Evolutionary conservation across 148 eudicot genomes (phyloP), one percentile per base, ranked within the genome.

Genomic region (Fagopyrum tataricum): DNA sequence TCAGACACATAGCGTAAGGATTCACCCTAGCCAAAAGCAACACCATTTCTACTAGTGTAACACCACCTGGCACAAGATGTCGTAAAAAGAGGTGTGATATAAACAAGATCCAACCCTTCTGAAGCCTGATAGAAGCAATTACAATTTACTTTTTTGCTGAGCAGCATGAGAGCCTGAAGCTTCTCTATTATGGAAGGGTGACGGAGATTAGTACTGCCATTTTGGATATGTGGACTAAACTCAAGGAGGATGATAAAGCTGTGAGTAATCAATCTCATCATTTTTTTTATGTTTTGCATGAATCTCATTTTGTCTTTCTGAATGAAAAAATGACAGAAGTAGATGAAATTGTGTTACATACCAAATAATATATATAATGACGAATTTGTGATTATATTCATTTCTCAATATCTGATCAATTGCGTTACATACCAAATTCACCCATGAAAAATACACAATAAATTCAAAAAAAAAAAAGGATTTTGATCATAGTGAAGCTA

Each of bases 81-180:
- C 88, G 90, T 53, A 85, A 91, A 44, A 78, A 75, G 72, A 74
- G 81, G 67, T 77, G 81, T 31, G 98, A 95, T 82, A 85, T 90
- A 15, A 85, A 80, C 67, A 91, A 72, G 97, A 95, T 67, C 98
- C 98, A n/a, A 83, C 89, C 66, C 97, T 87, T 78, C 97, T 97
- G 4, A 95, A 95, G 82, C 96, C 97, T 18, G 91, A 91, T 61
- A 84, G 97, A 75, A 95, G 98, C 23, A 96, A 97, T 40, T 95
- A 95, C 77, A 95, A 91, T 68, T n/a, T 91, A 91, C 81, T 95
- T 95, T 82, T 94, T 95, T 74, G 84, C 96, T 1, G 98, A 95
- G 82, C 97, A 95, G 75, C 97, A 95, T 58, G 90, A 93, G 7
- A 82, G 86, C 74, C 80, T 95, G 47, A 95, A 91, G 72, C 90